A percentile compares a stretch with the other conserved stretches of the same genome.
These are phyloP conservation scores for Intubia oerlemansii DNA, from an alignment of 2,329 filamentous ascomycete genomes.

Conservation along the genomic window DNA sequence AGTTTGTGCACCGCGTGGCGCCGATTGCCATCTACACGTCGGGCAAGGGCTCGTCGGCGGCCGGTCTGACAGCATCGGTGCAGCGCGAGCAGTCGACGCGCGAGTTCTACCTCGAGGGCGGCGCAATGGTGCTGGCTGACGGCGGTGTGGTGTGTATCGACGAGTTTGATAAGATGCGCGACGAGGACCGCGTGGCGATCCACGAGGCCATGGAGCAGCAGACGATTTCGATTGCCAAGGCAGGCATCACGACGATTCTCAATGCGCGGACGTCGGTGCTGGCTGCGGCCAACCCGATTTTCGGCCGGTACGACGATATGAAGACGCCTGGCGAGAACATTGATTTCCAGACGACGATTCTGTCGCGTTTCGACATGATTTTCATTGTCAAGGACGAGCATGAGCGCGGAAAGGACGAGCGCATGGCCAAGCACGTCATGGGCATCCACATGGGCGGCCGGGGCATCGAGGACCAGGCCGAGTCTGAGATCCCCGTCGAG, in stretches of 20 bases:
- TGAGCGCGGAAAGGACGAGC: slow-evolving; percentile 71
- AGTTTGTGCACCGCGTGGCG: slow-evolving; percentile 91
- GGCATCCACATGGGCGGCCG: slow-evolving; percentile 85
- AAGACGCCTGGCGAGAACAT: slow-evolving; percentile 97
- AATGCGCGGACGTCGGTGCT: slow-evolving; percentile 91
- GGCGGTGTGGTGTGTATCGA: slow-evolving; percentile 96
- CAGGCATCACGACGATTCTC: slow-evolving; percentile 92
- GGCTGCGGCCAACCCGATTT: slow-evolving; percentile 91
- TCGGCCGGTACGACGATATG: slow-evolving; percentile 93
- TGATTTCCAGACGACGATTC: slow-evolving; percentile 94
- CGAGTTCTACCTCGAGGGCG: slow-evolving; percentile 95
- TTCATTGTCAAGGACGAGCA: slow-evolving; percentile 97
- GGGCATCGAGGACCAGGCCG: slow-evolving; percentile 58
- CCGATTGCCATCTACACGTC: slow-evolving; percentile 98
- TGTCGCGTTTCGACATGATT: slow-evolving; percentile 98
- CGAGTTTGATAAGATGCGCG: slow-evolving; percentile 99
- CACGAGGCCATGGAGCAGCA: slow-evolving; percentile 99
- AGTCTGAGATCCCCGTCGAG: slow-evolving; percentile 80
- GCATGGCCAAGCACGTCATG: slow-evolving; percentile 93
- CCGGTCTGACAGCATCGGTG: slow-evolving; percentile 91
- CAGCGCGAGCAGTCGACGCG: slow-evolving; percentile 80
- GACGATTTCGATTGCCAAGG: slow-evolving; percentile 96
- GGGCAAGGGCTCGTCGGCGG: slow-evolving; percentile 91
- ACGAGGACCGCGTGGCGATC: slow-evolving; percentile 92
- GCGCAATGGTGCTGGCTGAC: slow-evolving; percentile 94